phyloP scores from a whole-genome alignment of 192 early-diverging fungal species.

The Physocladia obscura region DNA sequence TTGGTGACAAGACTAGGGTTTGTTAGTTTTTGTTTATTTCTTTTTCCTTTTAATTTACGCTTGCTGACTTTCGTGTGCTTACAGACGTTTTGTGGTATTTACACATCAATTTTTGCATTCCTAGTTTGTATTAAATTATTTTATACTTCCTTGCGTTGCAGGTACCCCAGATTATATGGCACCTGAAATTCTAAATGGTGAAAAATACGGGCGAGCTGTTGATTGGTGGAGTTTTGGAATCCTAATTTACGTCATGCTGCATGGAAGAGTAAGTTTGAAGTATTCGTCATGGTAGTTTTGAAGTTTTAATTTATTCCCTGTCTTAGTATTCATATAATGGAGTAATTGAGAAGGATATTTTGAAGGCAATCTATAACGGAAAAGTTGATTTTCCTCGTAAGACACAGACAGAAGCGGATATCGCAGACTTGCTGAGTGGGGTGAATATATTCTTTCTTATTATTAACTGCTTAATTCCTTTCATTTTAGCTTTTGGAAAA shows the following conservation, averaged over 20 bases:
- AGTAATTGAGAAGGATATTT: conserved; percentile 92
- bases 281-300: background rate
- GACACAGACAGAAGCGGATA: conserved; percentile 87
- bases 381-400: conserved; percentile 85
- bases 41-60: background rate
- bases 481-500: conserved; percentile 74
- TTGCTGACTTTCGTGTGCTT: background rate
- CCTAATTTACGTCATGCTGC: conserved; percentile 83
- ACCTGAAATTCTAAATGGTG: conserved; percentile 82
- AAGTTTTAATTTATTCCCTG: background rate
- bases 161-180: conserved; percentile 99
- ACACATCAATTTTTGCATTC: too few species aligned
- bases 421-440: conserved; percentile 83
- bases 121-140: too few species aligned
- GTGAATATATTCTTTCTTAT: conserved; percentile 35
- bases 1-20: conserved; percentile 42
- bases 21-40: background rate
- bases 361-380: conserved; percentile 89
- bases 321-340: conserved; percentile 82
- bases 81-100: conserved; percentile 51
- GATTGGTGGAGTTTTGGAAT: conserved; percentile 99
- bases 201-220: conserved; percentile 89
- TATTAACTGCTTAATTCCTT: background rate
- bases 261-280: conserved; percentile 56
- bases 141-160: too few species aligned